A percentile compares a stretch with the other conserved stretches of the same genome.
Evolutionary conservation across 2,329 filamentous ascomycete genomes (phyloP).

Genomic region (Emergomyces africanus): DNA sequence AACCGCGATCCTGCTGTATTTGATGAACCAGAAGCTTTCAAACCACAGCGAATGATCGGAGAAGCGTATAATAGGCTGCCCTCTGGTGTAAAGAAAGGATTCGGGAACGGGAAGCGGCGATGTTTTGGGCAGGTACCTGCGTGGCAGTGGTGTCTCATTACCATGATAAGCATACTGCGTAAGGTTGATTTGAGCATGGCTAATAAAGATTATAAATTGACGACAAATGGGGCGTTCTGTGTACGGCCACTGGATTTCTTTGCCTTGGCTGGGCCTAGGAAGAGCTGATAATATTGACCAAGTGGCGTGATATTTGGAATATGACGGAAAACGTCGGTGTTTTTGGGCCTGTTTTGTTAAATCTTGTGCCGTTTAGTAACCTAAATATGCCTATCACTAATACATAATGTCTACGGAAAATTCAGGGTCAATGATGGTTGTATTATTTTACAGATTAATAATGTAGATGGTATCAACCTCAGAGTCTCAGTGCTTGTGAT

Average conservation of each 20-base stretch:
- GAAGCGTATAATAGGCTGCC: conserved; percentile 54
- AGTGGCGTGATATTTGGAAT: neutral
- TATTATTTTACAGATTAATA: neutral
- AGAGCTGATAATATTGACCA: neutral
- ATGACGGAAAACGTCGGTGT: neutral
- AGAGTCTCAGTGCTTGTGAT: neutral
- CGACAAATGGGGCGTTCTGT: conserved; percentile 42
- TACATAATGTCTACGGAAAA: neutral
- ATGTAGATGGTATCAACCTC: too few species aligned
- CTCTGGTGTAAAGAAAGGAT: conserved; percentile 53
- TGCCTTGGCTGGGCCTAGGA: conserved; percentile 32
- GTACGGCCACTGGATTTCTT: conserved; percentile 36
- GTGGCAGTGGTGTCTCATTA: conserved; percentile 57
- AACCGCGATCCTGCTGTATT: conserved; percentile 54
- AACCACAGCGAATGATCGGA: conserved; percentile 59
- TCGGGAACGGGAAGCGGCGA: conserved; percentile 56
- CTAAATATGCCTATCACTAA: neutral
- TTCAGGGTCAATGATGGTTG: neutral
- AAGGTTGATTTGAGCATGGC: conserved; percentile 55
- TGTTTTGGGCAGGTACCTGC: conserved; percentile 64
- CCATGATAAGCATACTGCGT: conserved; percentile 51
- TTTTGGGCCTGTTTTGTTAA: neutral
- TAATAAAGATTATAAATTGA: conserved; percentile 37
- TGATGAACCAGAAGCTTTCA: conserved; percentile 52
- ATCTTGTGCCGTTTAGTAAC: neutral